A percentile compares a stretch with the other conserved stretches of the same genome.
These are phyloP conservation scores for Alloteropsis semialata DNA, from an alignment of 176 grass and related monocot genomes.

Conservation along the genomic window DNA sequence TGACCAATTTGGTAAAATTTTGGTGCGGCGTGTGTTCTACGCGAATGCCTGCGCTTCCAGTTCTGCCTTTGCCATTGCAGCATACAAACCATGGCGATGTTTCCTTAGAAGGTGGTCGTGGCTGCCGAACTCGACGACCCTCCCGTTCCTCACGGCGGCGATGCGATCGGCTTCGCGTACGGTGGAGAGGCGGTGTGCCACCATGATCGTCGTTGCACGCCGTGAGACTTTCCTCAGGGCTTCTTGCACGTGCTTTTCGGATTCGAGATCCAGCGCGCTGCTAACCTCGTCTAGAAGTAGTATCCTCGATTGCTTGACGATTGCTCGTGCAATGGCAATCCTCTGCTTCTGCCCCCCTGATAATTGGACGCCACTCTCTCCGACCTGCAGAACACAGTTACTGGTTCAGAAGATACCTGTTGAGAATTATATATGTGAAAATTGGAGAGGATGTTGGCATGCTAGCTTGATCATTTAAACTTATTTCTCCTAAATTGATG, in stretches of 20 bases:
- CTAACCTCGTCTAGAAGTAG: slow-evolving; percentile 53
- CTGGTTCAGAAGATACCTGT: neutral
- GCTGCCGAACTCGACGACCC: slow-evolving; percentile 5
- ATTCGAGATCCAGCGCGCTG: slow-evolving; percentile 61
- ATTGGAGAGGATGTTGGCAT: neutral
- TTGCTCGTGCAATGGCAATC: slow-evolving; percentile 52
- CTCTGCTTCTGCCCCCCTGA: slow-evolving; percentile 65
- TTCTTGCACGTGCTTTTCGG: slow-evolving; percentile 53
- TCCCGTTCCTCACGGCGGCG: slow-evolving; percentile 41
- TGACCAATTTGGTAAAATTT: neutral
- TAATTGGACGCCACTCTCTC: slow-evolving; percentile 60
- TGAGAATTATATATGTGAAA: neutral
- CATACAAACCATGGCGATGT: slow-evolving; percentile 40
- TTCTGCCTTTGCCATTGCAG: slow-evolving; percentile 53
- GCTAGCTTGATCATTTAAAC: neutral
- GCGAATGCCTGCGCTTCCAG: slow-evolving; percentile 52
- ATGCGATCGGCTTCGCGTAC: slow-evolving; percentile 54
- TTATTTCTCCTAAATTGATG: neutral
- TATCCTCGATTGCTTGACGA: slow-evolving; percentile 51
- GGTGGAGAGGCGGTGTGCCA: slow-evolving; percentile 56
- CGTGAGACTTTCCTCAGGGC: slow-evolving; percentile 16
- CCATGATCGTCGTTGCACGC: slow-evolving; percentile 41
- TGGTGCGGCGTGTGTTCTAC: neutral
- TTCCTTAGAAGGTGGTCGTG: neutral
- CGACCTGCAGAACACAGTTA: slow-evolving; percentile 22